Conservation (phyloP, 164 flowering plant genomes). For the Tetracentron sinense region DNA sequence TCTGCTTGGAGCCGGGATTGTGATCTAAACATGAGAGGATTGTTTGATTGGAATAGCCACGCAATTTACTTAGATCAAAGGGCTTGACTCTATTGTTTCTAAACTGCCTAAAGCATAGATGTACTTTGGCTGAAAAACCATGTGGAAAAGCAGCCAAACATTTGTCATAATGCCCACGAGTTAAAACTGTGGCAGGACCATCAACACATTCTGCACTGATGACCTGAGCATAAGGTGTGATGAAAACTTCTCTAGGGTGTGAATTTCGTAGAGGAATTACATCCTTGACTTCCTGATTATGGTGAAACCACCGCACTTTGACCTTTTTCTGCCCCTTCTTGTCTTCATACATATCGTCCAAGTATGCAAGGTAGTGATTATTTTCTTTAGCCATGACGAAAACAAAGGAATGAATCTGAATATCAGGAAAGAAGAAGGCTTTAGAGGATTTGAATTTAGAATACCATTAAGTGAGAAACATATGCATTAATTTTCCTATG, state of each 20-base stretch:
- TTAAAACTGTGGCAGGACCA: slow-evolving; percentile 80
- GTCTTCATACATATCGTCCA: slow-evolving; percentile 99
- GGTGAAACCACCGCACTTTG: slow-evolving; percentile 96
- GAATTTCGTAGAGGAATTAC: slow-evolving; percentile 45
- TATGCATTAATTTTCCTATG: slow-evolving; percentile 8
- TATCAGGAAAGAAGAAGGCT: slow-evolving; percentile 11
- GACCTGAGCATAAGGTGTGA: slow-evolving; percentile 83
- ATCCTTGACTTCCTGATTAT: slow-evolving; percentile 70
- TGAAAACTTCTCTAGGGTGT: slow-evolving; percentile 87
- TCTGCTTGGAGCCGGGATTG: slow-evolving; percentile 18
- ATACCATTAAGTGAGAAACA: not conserved
- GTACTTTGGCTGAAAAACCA: slow-evolving; percentile 39
- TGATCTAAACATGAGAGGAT: slow-evolving; percentile 60
- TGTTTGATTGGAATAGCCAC: slow-evolving; percentile 76
- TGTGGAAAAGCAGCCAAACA: slow-evolving; percentile 50
- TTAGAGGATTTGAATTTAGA: not conserved
- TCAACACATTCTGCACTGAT: slow-evolving; percentile 97
- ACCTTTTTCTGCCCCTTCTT: slow-evolving; percentile 86
- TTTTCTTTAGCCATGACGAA: slow-evolving; percentile 89
- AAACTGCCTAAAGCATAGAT: slow-evolving; percentile 76
- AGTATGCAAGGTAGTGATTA: slow-evolving; percentile 72
- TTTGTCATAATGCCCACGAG: slow-evolving; percentile 78
- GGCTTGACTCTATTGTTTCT: slow-evolving; percentile 63
- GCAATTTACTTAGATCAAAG: slow-evolving; percentile 72
- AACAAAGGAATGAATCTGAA: slow-evolving; percentile 89